These are phyloP conservation scores for Chlorella sp. DNA, from an alignment of 139 green algal genomes.

Conservation along the genomic window DNA sequence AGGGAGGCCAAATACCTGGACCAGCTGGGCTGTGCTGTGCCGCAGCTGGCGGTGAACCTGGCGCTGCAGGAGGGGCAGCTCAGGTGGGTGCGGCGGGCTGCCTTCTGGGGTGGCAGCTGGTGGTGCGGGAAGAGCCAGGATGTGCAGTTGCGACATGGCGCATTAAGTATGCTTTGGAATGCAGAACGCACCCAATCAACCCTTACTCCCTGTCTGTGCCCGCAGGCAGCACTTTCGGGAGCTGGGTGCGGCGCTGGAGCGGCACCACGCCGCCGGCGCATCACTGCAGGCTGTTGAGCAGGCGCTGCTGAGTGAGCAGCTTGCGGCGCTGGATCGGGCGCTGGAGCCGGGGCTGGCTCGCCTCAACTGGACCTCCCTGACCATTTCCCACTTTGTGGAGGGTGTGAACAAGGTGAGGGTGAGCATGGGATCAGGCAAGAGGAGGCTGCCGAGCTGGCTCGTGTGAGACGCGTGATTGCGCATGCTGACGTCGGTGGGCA, in stretches of 20 bases:
- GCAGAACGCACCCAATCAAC: not conserved
- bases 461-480: not conserved
- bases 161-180: not conserved
- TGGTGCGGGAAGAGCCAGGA: not conserved
- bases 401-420: constrained; percentile 64
- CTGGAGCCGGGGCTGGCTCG: constrained; percentile 82
- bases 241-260: constrained; percentile 80
- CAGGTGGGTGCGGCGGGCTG: constrained; percentile 28
- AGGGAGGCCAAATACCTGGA: constrained; percentile 88
- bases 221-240: constrained; percentile 12
- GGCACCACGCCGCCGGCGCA: constrained; percentile 66
- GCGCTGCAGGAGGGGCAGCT: constrained; percentile 86
- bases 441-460: not conserved
- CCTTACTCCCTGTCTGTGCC: not conserved
- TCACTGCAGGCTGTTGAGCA: constrained; percentile 68
- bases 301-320: constrained; percentile 68
- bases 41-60: constrained; percentile 83
- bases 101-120: constrained; percentile 58
- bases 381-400: constrained; percentile 86
- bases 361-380: constrained; percentile 93
- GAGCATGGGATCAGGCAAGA: not conserved
- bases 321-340: constrained; percentile 68
- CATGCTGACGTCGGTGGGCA: too few species aligned
- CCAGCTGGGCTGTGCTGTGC: constrained; percentile 87
- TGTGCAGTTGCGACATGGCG: not conserved